Percentiles rank a stretch among this genome's conserved stretches.
Evolutionary conservation across 768 basidiomycete genomes (phyloP).

Genomic region (Agaricus sinodeliciosus): DNA sequence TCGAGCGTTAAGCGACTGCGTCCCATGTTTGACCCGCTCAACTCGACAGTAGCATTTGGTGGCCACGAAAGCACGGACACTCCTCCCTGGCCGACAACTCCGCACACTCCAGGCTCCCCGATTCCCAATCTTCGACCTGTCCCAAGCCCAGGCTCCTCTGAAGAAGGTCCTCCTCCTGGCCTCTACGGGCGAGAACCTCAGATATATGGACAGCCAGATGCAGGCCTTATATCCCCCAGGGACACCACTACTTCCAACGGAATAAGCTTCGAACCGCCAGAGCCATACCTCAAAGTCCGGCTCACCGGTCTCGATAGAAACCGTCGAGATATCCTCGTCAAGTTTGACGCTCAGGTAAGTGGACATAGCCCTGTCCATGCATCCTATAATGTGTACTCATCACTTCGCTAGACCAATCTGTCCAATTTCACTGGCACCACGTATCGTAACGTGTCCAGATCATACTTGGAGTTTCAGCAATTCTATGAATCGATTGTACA

Average conservation of each 20-base stretch:
- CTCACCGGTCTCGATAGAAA: slow-evolving; percentile 93
- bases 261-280: slow-evolving; percentile 61
- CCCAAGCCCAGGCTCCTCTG: slow-evolving; percentile 44
- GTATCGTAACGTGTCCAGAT: slow-evolving; percentile 92
- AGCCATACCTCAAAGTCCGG: slow-evolving; percentile 83
- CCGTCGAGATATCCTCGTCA: slow-evolving; percentile 87
- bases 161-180: slow-evolving; percentile 47
- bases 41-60: slow-evolving; percentile 44
- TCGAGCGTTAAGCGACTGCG: too few relatives aligned
- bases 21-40: slow-evolving; percentile 69
- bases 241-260: slow-evolving; percentile 64
- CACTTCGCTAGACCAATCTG: slow-evolving; percentile 70
- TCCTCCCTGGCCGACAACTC: slow-evolving; percentile 79
- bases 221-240: slow-evolving; percentile 75
- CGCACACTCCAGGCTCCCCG: slow-evolving; percentile 63
- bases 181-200: slow-evolving; percentile 75
- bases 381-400: neutral
- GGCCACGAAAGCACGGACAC: slow-evolving; percentile 37
- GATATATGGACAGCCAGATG: slow-evolving; percentile 82
- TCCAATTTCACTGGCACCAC: slow-evolving; percentile 84
- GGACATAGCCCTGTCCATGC: neutral
- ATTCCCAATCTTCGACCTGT: slow-evolving; percentile 68
- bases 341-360: slow-evolving; percentile 89
- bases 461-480: slow-evolving; percentile 90
- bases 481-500: slow-evolving; percentile 88